A percentile compares a stretch with the other conserved stretches of the same genome.
These are phyloP conservation scores for Colletotrichum tropicicola DNA, from an alignment of 2,329 filamentous ascomycete species.

Conservation along the genomic window DNA sequence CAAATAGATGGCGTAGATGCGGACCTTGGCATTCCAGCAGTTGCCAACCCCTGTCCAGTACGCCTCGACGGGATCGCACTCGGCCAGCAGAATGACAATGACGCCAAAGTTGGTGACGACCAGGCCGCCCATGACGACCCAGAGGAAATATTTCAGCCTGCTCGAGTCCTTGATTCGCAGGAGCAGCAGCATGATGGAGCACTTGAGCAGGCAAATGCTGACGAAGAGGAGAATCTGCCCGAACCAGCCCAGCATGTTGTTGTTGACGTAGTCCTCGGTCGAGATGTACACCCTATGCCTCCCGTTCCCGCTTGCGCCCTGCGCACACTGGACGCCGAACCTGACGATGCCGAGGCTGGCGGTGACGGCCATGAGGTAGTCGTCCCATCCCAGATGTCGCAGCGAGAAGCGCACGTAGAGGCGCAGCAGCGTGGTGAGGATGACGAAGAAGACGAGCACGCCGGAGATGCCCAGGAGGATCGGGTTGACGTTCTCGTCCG, in stretches of 20 bases:
- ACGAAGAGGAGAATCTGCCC: slow-evolving; percentile 51
- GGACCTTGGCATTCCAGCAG: slow-evolving; percentile 42
- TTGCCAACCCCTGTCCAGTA: slow-evolving; percentile 41
- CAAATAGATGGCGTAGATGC: slow-evolving; percentile 44
- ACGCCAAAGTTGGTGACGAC: slow-evolving; percentile 41
- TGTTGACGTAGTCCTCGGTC: slow-evolving; percentile 40
- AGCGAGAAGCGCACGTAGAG: slow-evolving; percentile 40
- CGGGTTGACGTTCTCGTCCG: slow-evolving; percentile 44
- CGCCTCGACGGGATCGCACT: slow-evolving; percentile 39
- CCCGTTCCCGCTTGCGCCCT: slow-evolving; percentile 46
- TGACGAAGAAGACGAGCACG: slow-evolving; percentile 40
- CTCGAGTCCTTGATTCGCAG: slow-evolving; percentile 49
- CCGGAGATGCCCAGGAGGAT: slow-evolving; percentile 42
- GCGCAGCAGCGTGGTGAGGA: slow-evolving; percentile 42
- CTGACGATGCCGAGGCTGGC: slow-evolving; percentile 41
- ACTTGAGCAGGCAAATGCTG: slow-evolving; percentile 49
- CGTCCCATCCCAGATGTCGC: slow-evolving; percentile 46
- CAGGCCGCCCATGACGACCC: slow-evolving; percentile 40
- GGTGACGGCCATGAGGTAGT: slow-evolving; percentile 44
- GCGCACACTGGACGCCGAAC: slow-evolving; percentile 42
- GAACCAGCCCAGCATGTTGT: slow-evolving; percentile 49
- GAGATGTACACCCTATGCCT: slow-evolving; percentile 46
- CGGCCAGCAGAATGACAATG: slow-evolving; percentile 43
- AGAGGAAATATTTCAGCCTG: slow-evolving; percentile 41
- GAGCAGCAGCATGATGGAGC: slow-evolving; percentile 51